Percentiles rank a stretch among this genome's conserved stretches.
Evolutionary conservation across 2,329 filamentous ascomycete genomes (phyloP).

Genomic region (Esteya vermicola): DNA sequence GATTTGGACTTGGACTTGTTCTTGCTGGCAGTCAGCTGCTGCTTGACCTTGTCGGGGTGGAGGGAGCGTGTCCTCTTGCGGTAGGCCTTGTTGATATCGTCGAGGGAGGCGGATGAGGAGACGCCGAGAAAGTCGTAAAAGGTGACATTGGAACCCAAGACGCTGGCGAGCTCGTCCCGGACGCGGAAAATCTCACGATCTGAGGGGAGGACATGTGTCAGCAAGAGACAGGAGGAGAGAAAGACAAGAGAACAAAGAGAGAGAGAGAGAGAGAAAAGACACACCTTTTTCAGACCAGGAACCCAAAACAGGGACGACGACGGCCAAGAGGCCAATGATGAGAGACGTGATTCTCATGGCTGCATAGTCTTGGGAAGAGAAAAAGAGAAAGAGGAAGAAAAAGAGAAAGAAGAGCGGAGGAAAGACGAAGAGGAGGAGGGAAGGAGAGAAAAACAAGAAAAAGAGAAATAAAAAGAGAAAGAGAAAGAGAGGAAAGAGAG

Average conservation of each 20-base stretch:
- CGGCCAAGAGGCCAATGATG: conserved; percentile 53
- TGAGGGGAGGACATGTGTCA: conserved; percentile 18
- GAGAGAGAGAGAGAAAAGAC: too few relatives aligned
- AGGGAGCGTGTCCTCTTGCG: conserved; percentile 70
- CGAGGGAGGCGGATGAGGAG: conserved; percentile 55
- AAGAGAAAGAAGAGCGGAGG: conserved; percentile 13
- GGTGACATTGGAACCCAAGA: conserved; percentile 65
- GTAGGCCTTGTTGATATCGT: conserved; percentile 89
- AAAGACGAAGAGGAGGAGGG: neutral
- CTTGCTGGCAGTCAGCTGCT: conserved; percentile 61
- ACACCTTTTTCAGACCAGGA: conserved; percentile 81
- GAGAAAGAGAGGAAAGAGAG: neutral
- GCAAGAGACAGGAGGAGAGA: neutral
- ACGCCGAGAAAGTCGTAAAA: conserved; percentile 94
- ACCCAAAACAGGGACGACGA: conserved; percentile 50
- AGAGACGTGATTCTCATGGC: conserved; percentile 60
- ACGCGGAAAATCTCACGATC: conserved; percentile 98
- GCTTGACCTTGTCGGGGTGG: conserved; percentile 92
- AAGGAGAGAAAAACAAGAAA: neutral
- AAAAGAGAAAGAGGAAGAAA: too few relatives aligned
- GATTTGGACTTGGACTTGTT: conserved; percentile 33
- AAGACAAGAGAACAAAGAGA: conserved; percentile 2
- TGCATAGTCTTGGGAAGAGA: conserved; percentile 32
- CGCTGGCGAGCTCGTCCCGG: conserved; percentile 65
- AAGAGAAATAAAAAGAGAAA: neutral